Evolutionary conservation across 495 filamentous ascomycete genomes (phyloP), one percentile per base, ranked within the genome.

Genomic region (Pyrenula aspistea): DNA sequence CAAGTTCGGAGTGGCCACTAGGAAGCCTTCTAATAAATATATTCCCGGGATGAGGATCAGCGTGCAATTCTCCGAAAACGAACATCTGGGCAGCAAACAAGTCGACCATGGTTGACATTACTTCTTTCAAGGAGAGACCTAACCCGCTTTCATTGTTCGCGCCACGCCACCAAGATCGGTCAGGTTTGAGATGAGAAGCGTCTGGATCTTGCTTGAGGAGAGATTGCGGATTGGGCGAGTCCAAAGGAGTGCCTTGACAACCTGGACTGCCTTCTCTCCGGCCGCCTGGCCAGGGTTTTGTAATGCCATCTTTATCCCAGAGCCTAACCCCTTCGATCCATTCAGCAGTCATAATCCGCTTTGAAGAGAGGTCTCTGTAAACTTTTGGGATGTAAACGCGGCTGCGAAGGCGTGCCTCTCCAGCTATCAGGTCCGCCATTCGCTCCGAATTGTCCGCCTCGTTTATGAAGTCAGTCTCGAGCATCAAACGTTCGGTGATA

Each of bases 1-100:
- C 91, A 19, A 98, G 76, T 68, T 98, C 90, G 0, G 93, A 77
- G 47, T 85, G 79, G 25, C 92, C 92, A 25, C 74, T 82, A 1
- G 91, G 89, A 20, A 88, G 74, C 0, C 93, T 87, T 1, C 92
- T 82, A 64, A 96, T 86, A 71, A 98, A 94, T 64, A 98, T 94
- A 68, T 98, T 98, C 0, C 92, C 92, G 0, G 93, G 93, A 63
- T 98, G 92, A 1, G 92, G 92, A 67, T 98, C 92, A 68, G 91
- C 95, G 71, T 97, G 92, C 0, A 97, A 87, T 49, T 83, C 79
- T 21, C 92, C 92, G 84, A 88, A 96, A 58, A 95, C 82, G 73
- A 96, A 97, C 81, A 98, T 96, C 62, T 96, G 91, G 1, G 91
- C 92, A 12, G 85, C 88, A 74, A 97, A 97, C 20, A 96, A 75